Evolutionary conservation across 352 stramenopile species (phyloP).

Genomic region (Pythium folliculosum): DNA sequence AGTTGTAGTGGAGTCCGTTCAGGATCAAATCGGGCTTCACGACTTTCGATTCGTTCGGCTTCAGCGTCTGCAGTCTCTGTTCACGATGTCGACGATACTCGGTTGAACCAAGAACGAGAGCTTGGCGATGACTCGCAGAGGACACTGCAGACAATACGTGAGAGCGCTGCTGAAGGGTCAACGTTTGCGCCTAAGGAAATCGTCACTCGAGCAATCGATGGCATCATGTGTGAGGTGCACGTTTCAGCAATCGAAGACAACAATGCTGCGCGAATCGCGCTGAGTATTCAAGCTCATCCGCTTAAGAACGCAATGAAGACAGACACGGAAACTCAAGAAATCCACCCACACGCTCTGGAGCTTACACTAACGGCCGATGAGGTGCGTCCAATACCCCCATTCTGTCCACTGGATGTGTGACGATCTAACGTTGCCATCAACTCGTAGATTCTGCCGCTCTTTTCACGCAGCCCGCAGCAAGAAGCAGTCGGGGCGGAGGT

Average conservation of each 20-base stretch:
- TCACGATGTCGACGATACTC: background rate
- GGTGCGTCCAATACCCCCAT: background rate
- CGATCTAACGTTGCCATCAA: background rate
- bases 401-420: too few species aligned
- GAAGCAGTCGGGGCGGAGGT: background rate
- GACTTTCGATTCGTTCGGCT: background rate
- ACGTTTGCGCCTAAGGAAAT: background rate
- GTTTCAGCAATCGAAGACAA: background rate
- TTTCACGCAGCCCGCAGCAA: background rate
- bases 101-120: background rate
- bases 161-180: background rate
- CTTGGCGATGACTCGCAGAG: background rate
- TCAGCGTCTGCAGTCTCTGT: too few species aligned
- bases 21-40: background rate
- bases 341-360: background rate
- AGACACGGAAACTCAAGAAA: background rate
- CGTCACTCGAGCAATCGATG: slow-evolving; percentile 1
- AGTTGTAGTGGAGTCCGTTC: background rate
- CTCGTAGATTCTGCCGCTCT: slow-evolving; percentile 4
- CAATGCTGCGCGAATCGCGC: background rate
- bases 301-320: background rate
- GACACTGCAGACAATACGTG: background rate
- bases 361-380: slow-evolving; percentile 8
- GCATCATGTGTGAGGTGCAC: slow-evolving; percentile 10
- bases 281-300: background rate